Conservation (phyloP, 768 basidiomycete species). For the Candolleomyces eurysporus region DNA sequence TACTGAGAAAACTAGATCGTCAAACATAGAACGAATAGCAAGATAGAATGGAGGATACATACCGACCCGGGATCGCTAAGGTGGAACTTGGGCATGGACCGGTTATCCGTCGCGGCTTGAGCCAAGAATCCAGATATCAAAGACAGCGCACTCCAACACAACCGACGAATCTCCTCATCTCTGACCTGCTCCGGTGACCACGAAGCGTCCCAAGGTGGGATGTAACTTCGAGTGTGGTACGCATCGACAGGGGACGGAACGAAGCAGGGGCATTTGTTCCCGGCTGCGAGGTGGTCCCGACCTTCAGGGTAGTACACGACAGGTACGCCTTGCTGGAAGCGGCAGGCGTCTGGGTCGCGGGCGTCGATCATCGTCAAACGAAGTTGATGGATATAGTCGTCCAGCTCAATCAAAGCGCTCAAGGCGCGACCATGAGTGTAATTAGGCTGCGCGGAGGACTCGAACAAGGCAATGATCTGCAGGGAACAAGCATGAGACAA, state of each 20-base stretch:
- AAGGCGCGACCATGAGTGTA: slow-evolving; percentile 55
- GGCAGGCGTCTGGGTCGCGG: slow-evolving; percentile 49
- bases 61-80: slow-evolving; percentile 70
- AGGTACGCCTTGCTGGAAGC: slow-evolving; percentile 32
- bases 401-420: slow-evolving; percentile 55
- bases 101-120: slow-evolving; percentile 65
- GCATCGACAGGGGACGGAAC: slow-evolving; percentile 30
- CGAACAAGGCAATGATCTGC: slow-evolving; percentile 76
- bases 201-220: slow-evolving; percentile 57
- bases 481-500: background rate
- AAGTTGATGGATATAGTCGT: slow-evolving; percentile 59
- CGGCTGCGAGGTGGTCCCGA: slow-evolving; percentile 2
- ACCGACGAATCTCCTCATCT: slow-evolving; percentile 69
- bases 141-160: slow-evolving; percentile 74
- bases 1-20: slow-evolving; percentile 39
- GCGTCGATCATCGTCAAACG: slow-evolving; percentile 57
- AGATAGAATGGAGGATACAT: slow-evolving; percentile 9
- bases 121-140: slow-evolving; percentile 67
- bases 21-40: slow-evolving; percentile 2
- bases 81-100: slow-evolving; percentile 53
- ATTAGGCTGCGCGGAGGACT: slow-evolving; percentile 69
- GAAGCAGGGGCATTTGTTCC: slow-evolving; percentile 36
- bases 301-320: slow-evolving; percentile 21
- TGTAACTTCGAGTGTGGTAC: slow-evolving; percentile 42
- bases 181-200: slow-evolving; percentile 58